These are phyloP conservation scores for Syzygium syzygioides DNA, from an alignment of 441 rosid species.

Conservation along the genomic window DNA sequence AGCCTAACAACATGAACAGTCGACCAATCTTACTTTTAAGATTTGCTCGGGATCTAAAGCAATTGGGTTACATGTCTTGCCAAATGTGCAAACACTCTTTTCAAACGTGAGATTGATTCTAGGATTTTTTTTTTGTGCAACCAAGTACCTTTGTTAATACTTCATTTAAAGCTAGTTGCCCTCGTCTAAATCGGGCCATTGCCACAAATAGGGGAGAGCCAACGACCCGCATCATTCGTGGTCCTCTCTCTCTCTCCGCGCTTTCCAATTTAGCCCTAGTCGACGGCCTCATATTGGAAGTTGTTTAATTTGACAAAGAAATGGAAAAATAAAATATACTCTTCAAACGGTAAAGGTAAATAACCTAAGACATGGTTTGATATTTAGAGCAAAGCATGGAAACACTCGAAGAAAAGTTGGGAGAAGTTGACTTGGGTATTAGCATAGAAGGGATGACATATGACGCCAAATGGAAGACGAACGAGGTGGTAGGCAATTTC, in stretches of 20 bases:
- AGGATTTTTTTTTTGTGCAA: fast-evolving
- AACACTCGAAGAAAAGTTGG: neutral
- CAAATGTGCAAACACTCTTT: neutral
- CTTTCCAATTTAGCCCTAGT: neutral
- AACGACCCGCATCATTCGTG: neutral
- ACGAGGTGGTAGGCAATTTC: neutral
- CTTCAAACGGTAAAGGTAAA: neutral
- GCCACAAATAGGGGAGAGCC: neutral
- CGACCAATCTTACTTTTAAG: neutral
- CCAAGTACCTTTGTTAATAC: neutral
- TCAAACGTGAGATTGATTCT: neutral
- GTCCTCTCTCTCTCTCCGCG: too few relatives aligned
- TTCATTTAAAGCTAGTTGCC: neutral
- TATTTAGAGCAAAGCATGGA: neutral
- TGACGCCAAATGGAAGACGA: neutral
- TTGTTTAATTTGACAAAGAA: too few relatives aligned
- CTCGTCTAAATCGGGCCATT: too few relatives aligned
- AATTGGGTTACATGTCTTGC: neutral
- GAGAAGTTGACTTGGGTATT: neutral
- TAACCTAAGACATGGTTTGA: neutral
- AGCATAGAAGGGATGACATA: neutral
- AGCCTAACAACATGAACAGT: neutral
- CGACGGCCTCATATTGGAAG: too few relatives aligned
- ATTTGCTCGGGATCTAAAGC: neutral
- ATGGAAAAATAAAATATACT: neutral